Evolutionary conservation across 176 grass and related monocot genomes (phyloP).

Genomic region (Avena insularis): DNA sequence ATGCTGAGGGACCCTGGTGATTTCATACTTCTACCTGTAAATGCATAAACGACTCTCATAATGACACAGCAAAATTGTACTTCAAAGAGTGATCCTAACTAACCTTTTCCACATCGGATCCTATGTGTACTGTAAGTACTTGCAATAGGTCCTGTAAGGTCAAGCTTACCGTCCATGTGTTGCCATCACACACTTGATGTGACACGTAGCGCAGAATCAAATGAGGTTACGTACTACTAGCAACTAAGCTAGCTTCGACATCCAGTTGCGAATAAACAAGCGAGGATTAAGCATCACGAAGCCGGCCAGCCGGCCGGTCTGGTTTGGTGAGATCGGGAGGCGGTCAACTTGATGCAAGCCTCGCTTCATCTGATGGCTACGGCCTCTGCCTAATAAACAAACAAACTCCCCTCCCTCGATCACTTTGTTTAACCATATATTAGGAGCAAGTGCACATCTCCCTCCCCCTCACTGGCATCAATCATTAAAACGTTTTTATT

Average conservation of each 20-base stretch:
- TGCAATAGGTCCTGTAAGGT: not conserved
- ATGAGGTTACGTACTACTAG: not conserved
- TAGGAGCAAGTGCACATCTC: no score
- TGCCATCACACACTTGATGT: not conserved
- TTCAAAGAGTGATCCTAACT: no score
- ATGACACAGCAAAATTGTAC: no score
- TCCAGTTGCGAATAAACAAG: conserved; percentile 49
- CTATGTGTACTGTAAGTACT: not conserved
- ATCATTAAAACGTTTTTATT: conserved; percentile 19
- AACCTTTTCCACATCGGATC: no score
- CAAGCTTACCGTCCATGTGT: not conserved
- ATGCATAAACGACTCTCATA: no score
- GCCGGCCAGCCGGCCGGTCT: conserved; percentile 29
- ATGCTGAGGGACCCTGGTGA: no score
- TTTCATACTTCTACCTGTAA: no score
- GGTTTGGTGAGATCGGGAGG: conserved; percentile 30
- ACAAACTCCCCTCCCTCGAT: not conserved
- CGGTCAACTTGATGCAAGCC: conserved; percentile 45
- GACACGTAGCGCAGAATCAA: not conserved
- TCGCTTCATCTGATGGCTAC: conserved; percentile 45
- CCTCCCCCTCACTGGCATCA: conserved; percentile 31
- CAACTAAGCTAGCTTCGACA: not conserved
- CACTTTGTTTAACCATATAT: conserved; percentile 23
- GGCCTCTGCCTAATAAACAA: not conserved
- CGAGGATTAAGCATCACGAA: not conserved